Percentiles rank a stretch among this genome's conserved stretches.
phyloP scores from a whole-genome alignment of 768 basidiomycete species.

The Tulasnella sp. region DNA sequence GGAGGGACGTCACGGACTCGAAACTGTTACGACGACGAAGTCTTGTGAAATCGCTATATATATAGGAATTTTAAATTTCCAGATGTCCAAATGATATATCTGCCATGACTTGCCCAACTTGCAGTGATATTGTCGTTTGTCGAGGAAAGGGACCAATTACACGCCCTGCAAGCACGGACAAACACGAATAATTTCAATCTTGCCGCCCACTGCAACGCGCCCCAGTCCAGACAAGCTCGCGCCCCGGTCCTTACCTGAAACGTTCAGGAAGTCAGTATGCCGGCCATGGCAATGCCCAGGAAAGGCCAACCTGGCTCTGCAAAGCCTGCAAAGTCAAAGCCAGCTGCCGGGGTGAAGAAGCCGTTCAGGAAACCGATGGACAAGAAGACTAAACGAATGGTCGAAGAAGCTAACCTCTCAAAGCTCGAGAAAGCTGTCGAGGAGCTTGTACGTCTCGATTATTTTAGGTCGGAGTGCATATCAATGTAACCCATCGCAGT shows the following conservation, averaged over 20 bases:
- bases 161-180: neutral
- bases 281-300: neutral
- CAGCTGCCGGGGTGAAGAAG: neutral
- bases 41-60: too few relatives aligned
- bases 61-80: too few relatives aligned
- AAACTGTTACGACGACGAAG: too few relatives aligned
- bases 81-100: too few relatives aligned
- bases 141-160: neutral
- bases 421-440: slow-evolving; percentile 24
- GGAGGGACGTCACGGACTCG: neutral
- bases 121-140: too few relatives aligned
- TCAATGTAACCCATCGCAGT: slow-evolving; percentile 29
- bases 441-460: slow-evolving; percentile 7
- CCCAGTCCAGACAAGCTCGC: neutral
- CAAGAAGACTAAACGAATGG: slow-evolving; percentile 16
- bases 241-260: neutral
- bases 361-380: neutral
- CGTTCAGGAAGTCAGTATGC: neutral
- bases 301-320: neutral
- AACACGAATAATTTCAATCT: neutral
- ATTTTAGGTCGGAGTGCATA: neutral
- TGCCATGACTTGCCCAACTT: too few relatives aligned
- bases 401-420: slow-evolving; percentile 22
- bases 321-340: neutral
- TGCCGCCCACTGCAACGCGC: neutral